Evolutionary conservation across 2,329 filamentous ascomycete species (phyloP).

Genomic region (Furcasterigmium furcatum): DNA sequence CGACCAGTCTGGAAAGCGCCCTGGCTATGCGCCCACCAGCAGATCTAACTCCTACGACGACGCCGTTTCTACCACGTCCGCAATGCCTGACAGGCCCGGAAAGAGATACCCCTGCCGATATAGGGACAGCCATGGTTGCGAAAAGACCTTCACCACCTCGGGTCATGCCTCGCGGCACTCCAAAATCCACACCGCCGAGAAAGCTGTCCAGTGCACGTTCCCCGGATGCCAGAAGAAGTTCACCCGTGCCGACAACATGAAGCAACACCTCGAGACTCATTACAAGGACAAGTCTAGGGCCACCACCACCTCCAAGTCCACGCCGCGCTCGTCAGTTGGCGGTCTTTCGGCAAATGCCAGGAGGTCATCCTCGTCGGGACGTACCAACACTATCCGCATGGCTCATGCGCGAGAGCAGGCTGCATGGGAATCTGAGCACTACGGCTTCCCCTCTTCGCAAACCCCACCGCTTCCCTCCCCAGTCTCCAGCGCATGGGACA

Average conservation of each 20-base stretch:
- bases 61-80: conserved; percentile 38
- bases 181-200: conserved; percentile 80
- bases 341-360: conserved; percentile 20
- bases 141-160: conserved; percentile 79
- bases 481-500: conserved; percentile 35
- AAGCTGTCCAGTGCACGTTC: conserved; percentile 67
- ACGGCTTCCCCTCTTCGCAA: conserved; percentile 13
- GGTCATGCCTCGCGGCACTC: conserved; percentile 82
- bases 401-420: conserved; percentile 21
- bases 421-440: conserved; percentile 40
- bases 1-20: conserved; percentile 31
- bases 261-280: conserved; percentile 78
- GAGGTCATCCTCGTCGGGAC: conserved; percentile 25
- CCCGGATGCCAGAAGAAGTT: conserved; percentile 75
- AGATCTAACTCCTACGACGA: conserved; percentile 49
- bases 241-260: conserved; percentile 83
- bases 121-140: conserved; percentile 67
- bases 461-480: conserved; percentile 21
- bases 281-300: conserved; percentile 58
- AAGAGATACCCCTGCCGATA: conserved; percentile 76
- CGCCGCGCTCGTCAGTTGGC: conserved; percentile 20
- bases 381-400: conserved; percentile 21
- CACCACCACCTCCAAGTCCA: conserved; percentile 19
- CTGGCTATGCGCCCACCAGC: conserved; percentile 38
- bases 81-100: conserved; percentile 39